phyloP scores from a whole-genome alignment of 2,329 filamentous ascomycete species.

The Thermothelomyces thermophilus region DNA sequence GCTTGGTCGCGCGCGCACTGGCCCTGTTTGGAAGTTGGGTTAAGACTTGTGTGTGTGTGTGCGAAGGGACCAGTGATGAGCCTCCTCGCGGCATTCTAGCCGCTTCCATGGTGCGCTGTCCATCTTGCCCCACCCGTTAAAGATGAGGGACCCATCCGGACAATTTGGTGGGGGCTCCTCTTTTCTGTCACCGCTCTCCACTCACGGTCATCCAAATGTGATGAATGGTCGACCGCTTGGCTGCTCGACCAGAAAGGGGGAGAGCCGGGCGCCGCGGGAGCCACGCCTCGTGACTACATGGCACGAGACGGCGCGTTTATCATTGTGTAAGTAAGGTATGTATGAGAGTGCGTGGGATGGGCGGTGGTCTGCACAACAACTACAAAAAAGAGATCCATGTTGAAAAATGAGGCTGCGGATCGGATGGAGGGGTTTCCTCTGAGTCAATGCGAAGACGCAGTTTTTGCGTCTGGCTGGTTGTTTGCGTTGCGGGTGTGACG shows the following conservation, averaged over 20 bases:
- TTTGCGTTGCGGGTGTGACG: conserved; percentile 10
- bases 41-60: too few relatives aligned
- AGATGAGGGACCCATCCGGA: background rate
- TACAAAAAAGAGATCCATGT: too few relatives aligned
- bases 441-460: conserved; percentile 10
- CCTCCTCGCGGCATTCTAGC: conserved; percentile 14
- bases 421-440: background rate
- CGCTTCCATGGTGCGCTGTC: conserved; percentile 18
- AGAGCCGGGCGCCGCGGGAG: conserved; percentile 3
- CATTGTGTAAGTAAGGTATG: too few relatives aligned
- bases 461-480: conserved; percentile 1
- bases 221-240: background rate
- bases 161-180: background rate
- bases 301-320: conserved; percentile 14
- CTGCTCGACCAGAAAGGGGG: background rate
- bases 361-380: too few relatives aligned
- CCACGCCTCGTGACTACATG: conserved; percentile 12
- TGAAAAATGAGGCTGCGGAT: background rate
- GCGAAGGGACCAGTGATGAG: too few relatives aligned
- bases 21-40: background rate
- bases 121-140: conserved; percentile 3
- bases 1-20: background rate
- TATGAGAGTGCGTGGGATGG: conserved; percentile 4
- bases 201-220: background rate
- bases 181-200: conserved; percentile 2